Conservation (phyloP, 2,329 filamentous ascomycete species). For the Phaeosphaeria sp. region DNA sequence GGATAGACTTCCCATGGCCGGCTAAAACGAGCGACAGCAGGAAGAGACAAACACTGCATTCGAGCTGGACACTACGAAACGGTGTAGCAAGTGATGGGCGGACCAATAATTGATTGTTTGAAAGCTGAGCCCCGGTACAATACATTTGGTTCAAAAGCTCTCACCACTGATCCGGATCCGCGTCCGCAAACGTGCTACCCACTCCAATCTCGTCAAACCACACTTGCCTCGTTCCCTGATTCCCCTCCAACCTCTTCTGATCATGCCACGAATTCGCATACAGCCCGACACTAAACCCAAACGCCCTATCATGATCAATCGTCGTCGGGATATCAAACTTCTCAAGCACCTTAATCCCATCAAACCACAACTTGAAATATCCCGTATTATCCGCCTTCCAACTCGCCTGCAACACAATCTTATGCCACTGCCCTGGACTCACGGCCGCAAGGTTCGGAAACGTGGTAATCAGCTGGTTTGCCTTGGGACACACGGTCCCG, state of each 20-base stretch:
- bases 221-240: background rate
- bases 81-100: slow-evolving; percentile 1
- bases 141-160: too few relatives aligned
- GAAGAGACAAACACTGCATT: slow-evolving; percentile 5
- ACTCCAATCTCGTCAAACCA: background rate
- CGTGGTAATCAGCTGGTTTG: background rate
- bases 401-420: background rate
- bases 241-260: background rate
- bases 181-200: background rate
- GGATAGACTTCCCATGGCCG: slow-evolving; percentile 6
- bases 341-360: background rate
- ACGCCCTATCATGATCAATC: background rate
- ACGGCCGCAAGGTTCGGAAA: background rate
- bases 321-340: background rate
- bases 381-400: background rate
- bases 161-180: background rate
- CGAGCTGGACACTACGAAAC: slow-evolving; percentile 1
- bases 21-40: background rate
- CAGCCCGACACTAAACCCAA: background rate
- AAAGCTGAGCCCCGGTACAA: background rate
- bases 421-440: background rate
- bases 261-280: background rate
- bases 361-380: background rate
- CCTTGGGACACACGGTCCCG: background rate
- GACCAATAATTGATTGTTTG: background rate